Evolutionary conservation across 768 basidiomycete species (phyloP).

Genomic region (Leucosporidium yakuticum): DNA sequence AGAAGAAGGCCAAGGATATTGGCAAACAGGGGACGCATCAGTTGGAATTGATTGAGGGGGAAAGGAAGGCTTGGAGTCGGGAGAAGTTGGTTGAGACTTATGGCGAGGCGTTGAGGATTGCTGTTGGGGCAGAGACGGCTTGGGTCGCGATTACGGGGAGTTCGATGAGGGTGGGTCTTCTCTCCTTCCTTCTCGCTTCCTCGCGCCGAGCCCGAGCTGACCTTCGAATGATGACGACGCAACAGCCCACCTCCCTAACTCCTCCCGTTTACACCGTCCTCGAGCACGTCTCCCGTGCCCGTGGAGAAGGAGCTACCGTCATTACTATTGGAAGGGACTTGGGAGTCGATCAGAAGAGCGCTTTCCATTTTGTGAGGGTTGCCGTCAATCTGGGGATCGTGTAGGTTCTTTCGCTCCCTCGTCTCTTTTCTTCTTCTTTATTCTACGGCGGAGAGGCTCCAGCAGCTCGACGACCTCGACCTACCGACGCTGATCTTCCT

Average conservation of each 20-base stretch:
- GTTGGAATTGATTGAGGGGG: conserved; percentile 12
- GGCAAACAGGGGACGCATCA: conserved; percentile 23
- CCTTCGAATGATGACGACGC: no score
- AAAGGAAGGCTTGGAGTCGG: conserved; percentile 7
- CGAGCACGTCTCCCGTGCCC: conserved; percentile 73
- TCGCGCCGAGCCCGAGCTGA: no score
- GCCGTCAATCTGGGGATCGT: conserved; percentile 61
- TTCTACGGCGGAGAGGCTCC: no score
- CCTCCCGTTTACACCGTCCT: conserved; percentile 78
- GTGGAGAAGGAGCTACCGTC: conserved; percentile 69
- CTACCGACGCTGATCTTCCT: no score
- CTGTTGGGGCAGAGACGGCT: conserved; percentile 65
- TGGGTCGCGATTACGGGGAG: conserved; percentile 78
- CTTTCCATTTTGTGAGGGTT: conserved; percentile 76
- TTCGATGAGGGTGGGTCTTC: conserved; percentile 63
- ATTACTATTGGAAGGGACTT: conserved; percentile 70
- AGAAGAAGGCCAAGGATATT: neutral
- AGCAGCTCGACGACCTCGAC: no score
- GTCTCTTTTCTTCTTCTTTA: no score
- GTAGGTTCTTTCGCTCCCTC: conserved; percentile 51
- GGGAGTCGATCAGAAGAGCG: conserved; percentile 81
- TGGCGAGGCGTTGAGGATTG: conserved; percentile 54
- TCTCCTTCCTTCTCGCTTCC: neutral
- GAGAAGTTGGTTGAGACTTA: conserved; percentile 12
- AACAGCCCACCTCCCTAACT: conserved; percentile 68